Conservation (phyloP, 306 rosid species). For the Pterocarpus santalinus region DNA sequence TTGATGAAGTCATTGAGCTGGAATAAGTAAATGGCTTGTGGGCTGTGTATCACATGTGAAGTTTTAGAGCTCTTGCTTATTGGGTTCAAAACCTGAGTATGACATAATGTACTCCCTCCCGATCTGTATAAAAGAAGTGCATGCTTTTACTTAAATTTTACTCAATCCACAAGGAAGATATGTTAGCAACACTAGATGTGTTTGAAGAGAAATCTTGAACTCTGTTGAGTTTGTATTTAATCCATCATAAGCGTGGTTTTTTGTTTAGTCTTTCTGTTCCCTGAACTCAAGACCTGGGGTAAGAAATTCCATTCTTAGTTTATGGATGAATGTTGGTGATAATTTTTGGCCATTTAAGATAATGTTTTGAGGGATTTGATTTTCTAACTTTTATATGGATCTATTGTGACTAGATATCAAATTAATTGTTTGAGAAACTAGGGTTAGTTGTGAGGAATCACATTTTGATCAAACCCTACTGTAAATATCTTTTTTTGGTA, state of each 20-base stretch:
- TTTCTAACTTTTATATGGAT: slow-evolving; percentile 5
- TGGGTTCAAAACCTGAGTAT: background rate
- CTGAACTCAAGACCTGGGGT: background rate
- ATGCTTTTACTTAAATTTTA: slow-evolving; percentile 14
- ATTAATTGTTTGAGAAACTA: slow-evolving; percentile 18
- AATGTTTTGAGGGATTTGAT: background rate
- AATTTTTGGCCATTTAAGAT: background rate
- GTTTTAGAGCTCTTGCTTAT: slow-evolving; percentile 20
- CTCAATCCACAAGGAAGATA: background rate
- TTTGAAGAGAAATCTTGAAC: background rate
- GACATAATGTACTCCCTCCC: background rate
- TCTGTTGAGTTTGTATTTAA: background rate
- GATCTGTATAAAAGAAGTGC: background rate
- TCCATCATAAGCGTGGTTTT: background rate
- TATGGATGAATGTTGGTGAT: background rate
- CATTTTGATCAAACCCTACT: background rate
- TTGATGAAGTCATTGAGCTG: slow-evolving; percentile 7
- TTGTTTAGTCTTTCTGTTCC: background rate
- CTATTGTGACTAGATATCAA: background rate
- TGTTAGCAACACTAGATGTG: background rate
- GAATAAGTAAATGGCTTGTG: slow-evolving; percentile 4
- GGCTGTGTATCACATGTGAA: background rate
- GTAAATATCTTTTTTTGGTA: background rate
- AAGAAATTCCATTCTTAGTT: background rate
- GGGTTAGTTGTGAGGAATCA: background rate